A percentile compares a stretch with the other conserved stretches of the same genome.
These are phyloP conservation scores for Suillus hirtellus DNA, from an alignment of 768 basidiomycete species.

Conservation along the genomic window DNA sequence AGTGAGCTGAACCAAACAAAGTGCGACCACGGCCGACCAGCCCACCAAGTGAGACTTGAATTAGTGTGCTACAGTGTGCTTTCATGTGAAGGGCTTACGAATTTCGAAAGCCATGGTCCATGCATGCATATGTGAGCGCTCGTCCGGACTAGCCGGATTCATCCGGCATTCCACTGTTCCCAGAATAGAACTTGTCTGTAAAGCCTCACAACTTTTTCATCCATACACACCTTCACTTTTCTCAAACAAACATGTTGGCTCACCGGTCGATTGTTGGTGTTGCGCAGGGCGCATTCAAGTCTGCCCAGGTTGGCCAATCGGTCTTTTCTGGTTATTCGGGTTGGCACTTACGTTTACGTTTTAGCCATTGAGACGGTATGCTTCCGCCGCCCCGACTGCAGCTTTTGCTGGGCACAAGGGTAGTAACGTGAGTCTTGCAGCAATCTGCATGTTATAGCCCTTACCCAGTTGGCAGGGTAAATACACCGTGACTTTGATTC, in stretches of 20 bases:
- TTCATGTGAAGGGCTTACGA: background rate
- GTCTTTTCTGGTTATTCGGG: background rate
- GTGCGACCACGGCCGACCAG: background rate
- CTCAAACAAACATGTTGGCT: slow-evolving; percentile 53
- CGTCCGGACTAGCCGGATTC: slow-evolving; percentile 6
- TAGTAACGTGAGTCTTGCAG: slow-evolving; percentile 63
- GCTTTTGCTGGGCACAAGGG: slow-evolving; percentile 90
- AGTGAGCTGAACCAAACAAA: background rate
- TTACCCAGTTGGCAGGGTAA: slow-evolving; percentile 65
- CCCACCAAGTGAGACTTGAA: background rate
- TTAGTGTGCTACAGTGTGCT: background rate
- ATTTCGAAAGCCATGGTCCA: too few species aligned
- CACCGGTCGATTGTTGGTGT: slow-evolving; percentile 56
- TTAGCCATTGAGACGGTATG: slow-evolving; percentile 63
- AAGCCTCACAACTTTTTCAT: slow-evolving; percentile 16
- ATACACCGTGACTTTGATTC: slow-evolving; percentile 94
- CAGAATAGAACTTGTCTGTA: slow-evolving; percentile 10
- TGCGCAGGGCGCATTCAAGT: slow-evolving; percentile 52
- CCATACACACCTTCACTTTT: slow-evolving; percentile 21
- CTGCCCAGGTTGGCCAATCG: slow-evolving; percentile 44
- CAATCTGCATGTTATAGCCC: background rate
- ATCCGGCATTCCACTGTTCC: slow-evolving; percentile 1
- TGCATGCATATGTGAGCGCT: too few species aligned
- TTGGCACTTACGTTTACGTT: slow-evolving; percentile 18
- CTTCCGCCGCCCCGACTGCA: slow-evolving; percentile 76